Conservation (phyloP, 2,329 filamentous ascomycete genomes). For the Phyllosticta citriasiana region DNA sequence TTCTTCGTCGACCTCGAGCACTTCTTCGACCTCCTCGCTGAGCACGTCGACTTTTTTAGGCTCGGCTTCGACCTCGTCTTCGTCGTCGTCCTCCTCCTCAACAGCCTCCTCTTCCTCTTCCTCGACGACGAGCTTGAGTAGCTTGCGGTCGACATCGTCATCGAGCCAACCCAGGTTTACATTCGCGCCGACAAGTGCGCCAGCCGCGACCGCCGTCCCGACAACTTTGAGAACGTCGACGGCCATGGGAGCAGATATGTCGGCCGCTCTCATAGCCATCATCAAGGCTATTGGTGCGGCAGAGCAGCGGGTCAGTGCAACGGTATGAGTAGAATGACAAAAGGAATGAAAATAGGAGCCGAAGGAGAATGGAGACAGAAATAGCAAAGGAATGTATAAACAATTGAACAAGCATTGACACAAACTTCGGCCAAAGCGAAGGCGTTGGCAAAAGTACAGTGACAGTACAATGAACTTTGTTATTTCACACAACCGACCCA, state of each 20-base stretch:
- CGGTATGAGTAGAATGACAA: not conserved
- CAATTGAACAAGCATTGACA: not conserved
- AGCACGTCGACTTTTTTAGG: not conserved
- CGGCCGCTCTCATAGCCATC: not conserved
- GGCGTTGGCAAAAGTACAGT: not conserved
- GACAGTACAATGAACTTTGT: not conserved
- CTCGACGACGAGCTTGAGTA: not conserved
- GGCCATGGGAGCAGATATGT: not conserved
- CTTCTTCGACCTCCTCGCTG: not conserved
- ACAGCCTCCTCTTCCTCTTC: not conserved
- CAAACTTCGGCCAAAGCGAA: not conserved
- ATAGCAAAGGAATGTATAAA: not conserved
- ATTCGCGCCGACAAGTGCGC: not conserved
- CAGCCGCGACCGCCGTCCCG: not conserved
- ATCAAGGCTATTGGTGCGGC: not conserved
- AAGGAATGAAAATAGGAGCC: not conserved
- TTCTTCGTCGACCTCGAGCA: not conserved
- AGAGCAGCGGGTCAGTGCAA: not conserved
- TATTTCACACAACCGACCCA: not conserved
- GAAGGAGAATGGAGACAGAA: not conserved
- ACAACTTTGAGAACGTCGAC: not conserved
- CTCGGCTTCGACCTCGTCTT: not conserved
- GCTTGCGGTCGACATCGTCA: not conserved
- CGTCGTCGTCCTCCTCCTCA: not conserved
- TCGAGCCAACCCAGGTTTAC: not conserved